Evolutionary conservation across 2,329 filamentous ascomycete species (phyloP), one percentile per base, ranked within the genome.

Genomic region (Cladosporium colombiae): DNA sequence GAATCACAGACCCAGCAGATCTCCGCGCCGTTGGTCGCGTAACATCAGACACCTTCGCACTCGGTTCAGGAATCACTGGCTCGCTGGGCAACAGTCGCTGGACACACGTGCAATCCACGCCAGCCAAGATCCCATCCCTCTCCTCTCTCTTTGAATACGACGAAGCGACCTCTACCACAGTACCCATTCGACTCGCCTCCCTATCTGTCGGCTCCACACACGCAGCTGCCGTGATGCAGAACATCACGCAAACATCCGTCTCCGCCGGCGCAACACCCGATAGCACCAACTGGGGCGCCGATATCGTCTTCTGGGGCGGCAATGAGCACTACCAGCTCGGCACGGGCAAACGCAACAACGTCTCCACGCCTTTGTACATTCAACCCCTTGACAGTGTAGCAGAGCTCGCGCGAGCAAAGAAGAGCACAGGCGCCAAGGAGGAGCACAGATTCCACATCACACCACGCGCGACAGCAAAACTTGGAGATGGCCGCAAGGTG

Each of bases 241-340:
- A 97, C 75, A 86, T 90, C 33, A 82, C 92, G 5, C 67, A 71
- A 29, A 83, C 93, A 6, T 75, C 76, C 65, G 69, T 71, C 35
- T 80, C 83, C 18, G 84, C 88, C 1, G 71, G 77, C 18, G 84
- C 84, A 1, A 59, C 56, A 27, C 37, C 56, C 10, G 90, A 91
- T 70, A 90, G 93, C 73, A 92, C 89, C 1, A 93, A 95, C 75
- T 97, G 89, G 87, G 95, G 95, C 58, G 88, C 90, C 5, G 95
- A 98, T 76, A 89, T 93, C 33, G 77, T 98, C 1, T 96, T 92
- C 83, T 99, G 93, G 92, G 95, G 95, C 68, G 92, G 92, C 62
- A 99, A 98, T 74, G 93, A 98, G 80, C 87, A 89, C 76, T 97
- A 91, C 78, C 95, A 99, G 79, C 86, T 99, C 29, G 95, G 95